Evolutionary conservation across 2,329 filamentous ascomycete species (phyloP), one percentile per base, ranked within the genome.

Genomic region (Biscogniauxia mediterranea): DNA sequence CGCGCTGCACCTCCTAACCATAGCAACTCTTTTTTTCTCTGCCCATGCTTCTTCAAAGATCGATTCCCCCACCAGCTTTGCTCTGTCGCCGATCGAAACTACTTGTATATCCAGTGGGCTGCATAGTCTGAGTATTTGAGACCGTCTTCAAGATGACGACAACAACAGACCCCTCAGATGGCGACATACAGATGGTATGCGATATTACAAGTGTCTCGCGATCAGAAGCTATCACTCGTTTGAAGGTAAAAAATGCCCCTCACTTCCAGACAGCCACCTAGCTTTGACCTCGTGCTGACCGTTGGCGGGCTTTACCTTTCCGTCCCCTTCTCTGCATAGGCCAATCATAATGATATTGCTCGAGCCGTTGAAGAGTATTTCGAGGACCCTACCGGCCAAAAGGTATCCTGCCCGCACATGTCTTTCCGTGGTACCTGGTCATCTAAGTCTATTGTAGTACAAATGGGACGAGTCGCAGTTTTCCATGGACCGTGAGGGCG

Each of bases 401-500:
- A 80, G 73, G 79, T 80, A 70, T 51, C 59, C 17, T 46, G 28
- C 50, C 17, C 11, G 19, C 23, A 55, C 32, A 17, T 50, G n/a
- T 20, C 38, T 28, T 23, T 32, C 52, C n/a, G 5, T 20, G 28
- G 56, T 11, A 19, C 52, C 20, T 50, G 19, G 28, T 5, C 23
- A 52, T 19, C 68, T 63, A 57, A 66, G 38, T 57, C 62, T 58
- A 21, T 57, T n/a, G 26, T 61, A 82, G 70, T 85, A 85, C 65
- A 74, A 73, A 26, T 88, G 85, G 84, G 80, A 86, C 62, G 85
- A 88, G 57, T 74, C 71, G 28, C 77, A 79, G 52, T 88, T 86
- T 62, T 72, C 73, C 4, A 79, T 79, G 49, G 82, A 82, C 65
- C 78, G 84, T 57, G 83, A 88, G 56, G 83, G 83, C 38, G 73